phyloP scores from a whole-genome alignment of 768 basidiomycete genomes.

The Aureoboletus auriporus region DNA sequence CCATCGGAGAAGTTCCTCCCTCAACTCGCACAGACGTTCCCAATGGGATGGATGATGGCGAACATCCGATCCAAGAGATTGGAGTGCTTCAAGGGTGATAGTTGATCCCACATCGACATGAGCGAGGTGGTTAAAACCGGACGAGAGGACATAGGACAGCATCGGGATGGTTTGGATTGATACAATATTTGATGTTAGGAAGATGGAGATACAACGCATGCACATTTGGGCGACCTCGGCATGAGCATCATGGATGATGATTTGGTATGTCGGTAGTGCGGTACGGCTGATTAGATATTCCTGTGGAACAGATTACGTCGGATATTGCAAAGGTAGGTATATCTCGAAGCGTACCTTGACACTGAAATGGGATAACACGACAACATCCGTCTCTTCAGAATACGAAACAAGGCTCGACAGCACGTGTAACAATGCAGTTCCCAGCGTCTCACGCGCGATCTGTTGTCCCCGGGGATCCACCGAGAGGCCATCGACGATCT shows the following conservation, averaged over 20 bases:
- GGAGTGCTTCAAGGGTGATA: background rate
- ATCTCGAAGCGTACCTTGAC: background rate
- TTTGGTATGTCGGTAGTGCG: background rate
- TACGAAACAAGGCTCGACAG: slow-evolving; percentile 1
- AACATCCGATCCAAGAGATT: too few species aligned
- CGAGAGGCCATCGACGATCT: background rate
- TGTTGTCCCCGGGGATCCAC: background rate
- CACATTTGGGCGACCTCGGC: background rate
- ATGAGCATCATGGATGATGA: background rate
- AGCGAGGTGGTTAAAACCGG: background rate
- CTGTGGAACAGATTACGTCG: background rate
- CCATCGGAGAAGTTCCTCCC: too few species aligned
- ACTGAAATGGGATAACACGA: too few species aligned
- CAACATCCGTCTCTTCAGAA: background rate
- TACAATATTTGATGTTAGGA: background rate
- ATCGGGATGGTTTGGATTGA: background rate
- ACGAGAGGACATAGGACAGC: background rate
- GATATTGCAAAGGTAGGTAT: background rate
- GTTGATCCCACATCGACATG: background rate
- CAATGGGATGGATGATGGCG: too few species aligned
- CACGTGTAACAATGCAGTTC: background rate
- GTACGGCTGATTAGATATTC: slow-evolving; percentile 1
- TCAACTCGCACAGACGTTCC: too few species aligned
- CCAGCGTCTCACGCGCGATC: background rate
- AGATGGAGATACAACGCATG: background rate